These are phyloP conservation scores for Angomonas ambiguus DNA, from an alignment of 208 protist species.

Conservation along the genomic window DNA sequence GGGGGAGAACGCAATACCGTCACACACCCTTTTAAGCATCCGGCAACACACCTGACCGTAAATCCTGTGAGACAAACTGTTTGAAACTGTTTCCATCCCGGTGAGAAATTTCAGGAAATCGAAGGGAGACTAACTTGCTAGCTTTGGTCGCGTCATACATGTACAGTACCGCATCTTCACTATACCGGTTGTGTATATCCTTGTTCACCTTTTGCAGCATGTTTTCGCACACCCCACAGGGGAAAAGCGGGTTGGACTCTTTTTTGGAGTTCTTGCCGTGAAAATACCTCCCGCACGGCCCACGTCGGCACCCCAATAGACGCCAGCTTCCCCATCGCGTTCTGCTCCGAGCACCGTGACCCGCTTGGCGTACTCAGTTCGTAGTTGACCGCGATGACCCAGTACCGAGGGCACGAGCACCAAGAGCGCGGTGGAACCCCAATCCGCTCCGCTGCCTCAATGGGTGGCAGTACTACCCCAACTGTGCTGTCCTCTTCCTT, in stretches of 20 bases:
- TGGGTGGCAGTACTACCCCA: slow-evolving; percentile 9
- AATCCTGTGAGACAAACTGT: slow-evolving; percentile 64
- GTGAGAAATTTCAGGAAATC: slow-evolving; percentile 80
- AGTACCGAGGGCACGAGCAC: slow-evolving; percentile 64
- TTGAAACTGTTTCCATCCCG: slow-evolving; percentile 67
- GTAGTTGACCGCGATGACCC: slow-evolving; percentile 84
- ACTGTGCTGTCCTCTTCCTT: slow-evolving; percentile 16
- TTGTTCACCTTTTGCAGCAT: slow-evolving; percentile 82
- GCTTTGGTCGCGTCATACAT: slow-evolving; percentile 84
- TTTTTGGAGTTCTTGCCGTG: slow-evolving; percentile 60
- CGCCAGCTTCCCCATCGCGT: slow-evolving; percentile 82
- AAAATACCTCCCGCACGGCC: slow-evolving; percentile 76
- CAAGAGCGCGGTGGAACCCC: slow-evolving; percentile 52
- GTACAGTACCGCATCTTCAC: slow-evolving; percentile 76
- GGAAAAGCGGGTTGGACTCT: slow-evolving; percentile 85
- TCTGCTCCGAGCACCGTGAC: slow-evolving; percentile 89
- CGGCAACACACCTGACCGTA: slow-evolving; percentile 16
- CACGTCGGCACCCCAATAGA: slow-evolving; percentile 70
- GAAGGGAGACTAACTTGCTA: slow-evolving; percentile 73
- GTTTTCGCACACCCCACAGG: slow-evolving; percentile 89
- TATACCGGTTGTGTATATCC: slow-evolving; percentile 61
- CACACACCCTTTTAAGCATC: background rate
- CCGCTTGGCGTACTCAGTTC: slow-evolving; percentile 88
- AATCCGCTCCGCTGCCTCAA: slow-evolving; percentile 14
- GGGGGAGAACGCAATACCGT: background rate